A percentile compares a stretch with the other conserved stretches of the same genome.
phyloP scores from a whole-genome alignment of 176 grass and related monocot species.

The Cenchrus americanus region DNA sequence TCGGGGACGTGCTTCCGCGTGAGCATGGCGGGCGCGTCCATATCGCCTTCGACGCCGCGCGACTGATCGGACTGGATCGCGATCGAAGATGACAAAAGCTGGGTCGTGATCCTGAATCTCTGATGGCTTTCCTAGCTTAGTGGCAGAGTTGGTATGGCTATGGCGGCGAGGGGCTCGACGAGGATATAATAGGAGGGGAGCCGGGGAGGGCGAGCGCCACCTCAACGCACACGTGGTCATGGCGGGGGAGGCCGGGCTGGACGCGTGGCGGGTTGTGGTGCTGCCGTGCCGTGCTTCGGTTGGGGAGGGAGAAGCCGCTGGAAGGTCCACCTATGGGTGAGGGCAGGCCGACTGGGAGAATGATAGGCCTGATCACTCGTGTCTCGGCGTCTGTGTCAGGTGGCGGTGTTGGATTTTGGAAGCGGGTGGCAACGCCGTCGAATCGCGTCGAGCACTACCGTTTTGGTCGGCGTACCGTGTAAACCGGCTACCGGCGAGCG shows the following conservation, averaged over 20 bases:
- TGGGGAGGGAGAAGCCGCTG: constrained; percentile 34
- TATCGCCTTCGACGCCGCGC: neutral
- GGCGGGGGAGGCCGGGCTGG: neutral
- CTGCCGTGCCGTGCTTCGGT: constrained; percentile 40
- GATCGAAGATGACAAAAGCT: neutral
- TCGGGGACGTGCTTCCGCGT: constrained; percentile 52
- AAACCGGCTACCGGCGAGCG: neutral
- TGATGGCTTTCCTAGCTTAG: neutral
- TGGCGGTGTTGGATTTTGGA: neutral
- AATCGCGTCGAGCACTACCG: neutral
- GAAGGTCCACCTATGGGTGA: constrained; percentile 28
- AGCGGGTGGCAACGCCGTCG: neutral
- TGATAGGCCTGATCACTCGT: neutral
- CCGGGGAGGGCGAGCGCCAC: constrained; percentile 35
- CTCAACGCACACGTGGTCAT: constrained; percentile 59
- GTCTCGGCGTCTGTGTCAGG: neutral
- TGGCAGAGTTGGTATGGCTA: neutral
- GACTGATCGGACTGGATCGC: neutral
- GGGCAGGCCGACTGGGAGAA: neutral
- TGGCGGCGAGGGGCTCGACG: neutral
- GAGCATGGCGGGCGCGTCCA: constrained; percentile 56
- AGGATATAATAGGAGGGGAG: constrained; percentile 24
- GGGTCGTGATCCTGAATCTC: neutral
- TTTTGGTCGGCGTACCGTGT: neutral
- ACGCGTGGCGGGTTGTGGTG: constrained; percentile 39